These are phyloP conservation scores for Nannochloropsis oceanica DNA, from an alignment of 108 stramenopile species.

Conservation along the genomic window DNA sequence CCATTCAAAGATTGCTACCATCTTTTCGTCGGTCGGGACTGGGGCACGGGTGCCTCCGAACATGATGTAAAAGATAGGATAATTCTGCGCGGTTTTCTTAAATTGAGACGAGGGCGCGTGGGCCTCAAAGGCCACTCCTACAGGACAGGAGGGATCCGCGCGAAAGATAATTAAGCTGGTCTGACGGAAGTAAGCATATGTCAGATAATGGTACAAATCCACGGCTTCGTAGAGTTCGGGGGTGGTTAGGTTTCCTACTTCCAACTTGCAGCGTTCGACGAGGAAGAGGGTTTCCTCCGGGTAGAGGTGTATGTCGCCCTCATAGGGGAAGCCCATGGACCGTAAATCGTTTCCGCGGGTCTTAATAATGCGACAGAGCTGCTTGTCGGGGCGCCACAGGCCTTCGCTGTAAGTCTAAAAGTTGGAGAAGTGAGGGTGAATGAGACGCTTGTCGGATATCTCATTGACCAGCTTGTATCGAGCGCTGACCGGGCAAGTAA, in stretches of 20 bases:
- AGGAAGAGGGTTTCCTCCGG: neutral
- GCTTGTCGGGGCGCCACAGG: neutral
- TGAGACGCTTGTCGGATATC: too few species aligned
- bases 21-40: neutral
- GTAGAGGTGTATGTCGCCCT: neutral
- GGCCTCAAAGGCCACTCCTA: neutral
- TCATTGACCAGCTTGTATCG: too few species aligned
- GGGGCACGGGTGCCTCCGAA: neutral
- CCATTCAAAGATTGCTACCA: neutral
- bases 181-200: neutral
- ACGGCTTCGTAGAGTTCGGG: neutral
- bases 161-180: neutral
- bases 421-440: neutral
- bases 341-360: neutral
- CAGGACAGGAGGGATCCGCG: neutral
- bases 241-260: neutral
- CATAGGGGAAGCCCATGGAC: neutral
- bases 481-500: too few species aligned
- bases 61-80: neutral
- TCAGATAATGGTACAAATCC: neutral
- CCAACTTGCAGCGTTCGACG: neutral
- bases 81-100: neutral
- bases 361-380: neutral
- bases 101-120: neutral
- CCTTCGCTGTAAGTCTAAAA: neutral